phyloP scores from a whole-genome alignment of 768 basidiomycete species.

The Tylopilus cervinicoccineus region DNA sequence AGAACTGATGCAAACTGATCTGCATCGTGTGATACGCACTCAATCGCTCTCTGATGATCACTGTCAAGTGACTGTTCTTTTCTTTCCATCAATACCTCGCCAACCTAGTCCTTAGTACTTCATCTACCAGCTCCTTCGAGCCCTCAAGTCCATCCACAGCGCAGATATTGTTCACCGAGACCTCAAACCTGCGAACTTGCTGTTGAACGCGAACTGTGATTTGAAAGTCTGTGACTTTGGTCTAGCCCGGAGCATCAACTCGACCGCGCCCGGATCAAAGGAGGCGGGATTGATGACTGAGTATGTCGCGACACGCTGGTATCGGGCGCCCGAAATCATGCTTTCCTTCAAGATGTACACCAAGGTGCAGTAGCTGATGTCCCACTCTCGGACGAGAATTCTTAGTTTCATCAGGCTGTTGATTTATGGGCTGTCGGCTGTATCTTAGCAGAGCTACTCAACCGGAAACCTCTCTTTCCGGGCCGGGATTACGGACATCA shows the following conservation, averaged over 20 bases:
- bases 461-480: constrained; percentile 80
- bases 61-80: constrained; percentile 50
- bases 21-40: constrained; percentile 89
- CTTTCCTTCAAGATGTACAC: constrained; percentile 89
- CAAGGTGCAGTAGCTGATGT: constrained; percentile 39
- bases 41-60: constrained; percentile 91
- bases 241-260: constrained; percentile 64
- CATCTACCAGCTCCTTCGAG: constrained; percentile 80
- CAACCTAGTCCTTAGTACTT: constrained; percentile 51
- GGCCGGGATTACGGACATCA: constrained; percentile 88
- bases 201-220: constrained; percentile 88
- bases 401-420: constrained; percentile 42
- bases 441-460: constrained; percentile 79
- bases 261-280: constrained; percentile 48
- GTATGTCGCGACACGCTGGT: constrained; percentile 92
- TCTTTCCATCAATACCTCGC: not conserved
- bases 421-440: constrained; percentile 76
- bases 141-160: constrained; percentile 85
- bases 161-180: constrained; percentile 79
- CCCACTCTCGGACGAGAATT: constrained; percentile 6
- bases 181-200: constrained; percentile 82
- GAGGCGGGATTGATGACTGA: constrained; percentile 72
- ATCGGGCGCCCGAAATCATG: constrained; percentile 94
- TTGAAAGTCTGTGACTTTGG: constrained; percentile 91
- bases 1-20: constrained; percentile 86